Percentiles rank a stretch among this genome's conserved stretches.
Evolutionary conservation across 345 rosid genomes (phyloP).

Genomic region (Psidium guajava): DNA sequence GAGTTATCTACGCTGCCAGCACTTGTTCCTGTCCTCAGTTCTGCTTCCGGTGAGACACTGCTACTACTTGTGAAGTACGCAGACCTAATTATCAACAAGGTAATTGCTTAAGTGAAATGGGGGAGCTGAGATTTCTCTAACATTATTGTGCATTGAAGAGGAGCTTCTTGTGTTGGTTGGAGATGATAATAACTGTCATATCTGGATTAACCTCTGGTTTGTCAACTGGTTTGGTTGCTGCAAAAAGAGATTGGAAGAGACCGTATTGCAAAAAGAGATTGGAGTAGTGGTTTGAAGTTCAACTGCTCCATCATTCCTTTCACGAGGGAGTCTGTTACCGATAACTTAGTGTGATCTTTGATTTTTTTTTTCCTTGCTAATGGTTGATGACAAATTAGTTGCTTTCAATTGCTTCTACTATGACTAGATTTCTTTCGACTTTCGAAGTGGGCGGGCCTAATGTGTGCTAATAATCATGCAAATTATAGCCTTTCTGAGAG

Average conservation of each 20-base stretch:
- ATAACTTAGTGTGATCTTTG: not conserved
- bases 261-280: not conserved
- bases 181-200: not conserved
- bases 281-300: not conserved
- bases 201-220: not conserved
- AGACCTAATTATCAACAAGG: constrained; percentile 89
- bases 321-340: not conserved
- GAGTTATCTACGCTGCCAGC: constrained; percentile 88
- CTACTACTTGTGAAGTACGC: constrained; percentile 84
- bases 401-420: not conserved
- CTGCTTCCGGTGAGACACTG: constrained; percentile 86
- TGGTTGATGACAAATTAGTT: not conserved
- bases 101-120: constrained; percentile 26
- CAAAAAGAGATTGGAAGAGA: not conserved
- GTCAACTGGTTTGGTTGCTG: not conserved
- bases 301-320: not conserved
- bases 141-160: not conserved
- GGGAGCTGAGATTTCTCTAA: not conserved
- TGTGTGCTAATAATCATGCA: not conserved
- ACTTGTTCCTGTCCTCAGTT: constrained; percentile 81
- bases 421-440: not conserved
- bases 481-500: not conserved
- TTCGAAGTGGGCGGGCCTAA: not conserved
- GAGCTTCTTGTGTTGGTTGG: not conserved
- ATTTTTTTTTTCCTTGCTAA: not conserved